These are phyloP conservation scores for Exserohilum turcica DNA, from an alignment of 2,329 filamentous ascomycete genomes.

Conservation along the genomic window DNA sequence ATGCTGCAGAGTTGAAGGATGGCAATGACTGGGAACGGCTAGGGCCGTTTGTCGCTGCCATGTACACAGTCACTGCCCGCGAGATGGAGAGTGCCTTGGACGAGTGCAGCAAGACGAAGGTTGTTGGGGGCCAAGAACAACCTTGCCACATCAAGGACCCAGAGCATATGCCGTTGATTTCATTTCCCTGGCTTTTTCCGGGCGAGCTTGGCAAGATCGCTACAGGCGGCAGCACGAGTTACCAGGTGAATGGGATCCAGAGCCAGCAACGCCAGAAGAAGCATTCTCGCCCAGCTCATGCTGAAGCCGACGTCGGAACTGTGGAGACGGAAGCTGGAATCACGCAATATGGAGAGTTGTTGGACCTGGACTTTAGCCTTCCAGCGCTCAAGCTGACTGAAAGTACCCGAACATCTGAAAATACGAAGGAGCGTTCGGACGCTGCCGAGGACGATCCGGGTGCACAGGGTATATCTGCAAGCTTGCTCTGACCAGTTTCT, in stretches of 20 bases:
- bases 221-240: constrained; percentile 37
- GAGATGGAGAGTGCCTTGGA: constrained; percentile 67
- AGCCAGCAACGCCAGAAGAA: constrained; percentile 13
- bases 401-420: neutral
- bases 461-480: neutral
- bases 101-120: constrained; percentile 52
- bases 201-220: constrained; percentile 73
- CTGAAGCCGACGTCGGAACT: neutral
- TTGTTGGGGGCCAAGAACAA: constrained; percentile 48
- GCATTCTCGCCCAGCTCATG: neutral
- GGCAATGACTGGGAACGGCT: constrained; percentile 52
- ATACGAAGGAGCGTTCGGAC: neutral
- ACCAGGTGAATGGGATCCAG: neutral
- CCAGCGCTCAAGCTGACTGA: neutral
- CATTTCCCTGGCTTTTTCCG: constrained; percentile 91
- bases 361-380: constrained; percentile 36
- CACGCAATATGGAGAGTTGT: constrained; percentile 43
- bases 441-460: neutral
- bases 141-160: constrained; percentile 48
- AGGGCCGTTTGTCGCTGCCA: constrained; percentile 77
- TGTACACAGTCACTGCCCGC: constrained; percentile 81
- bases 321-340: constrained; percentile 44
- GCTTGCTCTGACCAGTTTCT: neutral
- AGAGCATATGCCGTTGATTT: constrained; percentile 79
- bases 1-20: constrained; percentile 59